phyloP scores from a whole-genome alignment of 306 rosid species.

The Boehmeria nivea region DNA sequence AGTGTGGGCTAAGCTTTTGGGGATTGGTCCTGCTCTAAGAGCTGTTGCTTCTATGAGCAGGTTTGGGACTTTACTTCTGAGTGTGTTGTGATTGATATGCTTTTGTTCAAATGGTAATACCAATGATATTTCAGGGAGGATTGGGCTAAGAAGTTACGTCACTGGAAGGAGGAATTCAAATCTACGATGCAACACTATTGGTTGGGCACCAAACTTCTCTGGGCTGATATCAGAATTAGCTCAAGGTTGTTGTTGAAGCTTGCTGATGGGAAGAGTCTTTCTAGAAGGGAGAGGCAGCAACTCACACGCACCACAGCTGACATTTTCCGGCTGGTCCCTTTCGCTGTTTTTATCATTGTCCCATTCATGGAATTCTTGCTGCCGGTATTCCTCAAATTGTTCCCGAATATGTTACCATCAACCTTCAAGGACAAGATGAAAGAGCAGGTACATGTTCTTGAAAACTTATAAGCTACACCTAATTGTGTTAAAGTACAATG shows the following conservation, averaged over 20 bases:
- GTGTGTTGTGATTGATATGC: neutral
- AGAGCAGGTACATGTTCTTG: conserved; percentile 57
- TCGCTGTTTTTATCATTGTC: conserved; percentile 79
- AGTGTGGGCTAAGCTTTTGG: conserved; percentile 54
- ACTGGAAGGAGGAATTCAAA: conserved; percentile 70
- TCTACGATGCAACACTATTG: conserved; percentile 85
- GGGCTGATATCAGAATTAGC: conserved; percentile 82
- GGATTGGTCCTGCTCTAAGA: conserved; percentile 79
- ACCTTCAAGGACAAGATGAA: conserved; percentile 95
- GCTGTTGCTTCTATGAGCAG: conserved; percentile 89
- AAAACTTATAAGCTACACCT: neutral
- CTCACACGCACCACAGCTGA: conserved; percentile 91
- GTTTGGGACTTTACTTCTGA: conserved; percentile 29
- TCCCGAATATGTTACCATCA: conserved; percentile 97
- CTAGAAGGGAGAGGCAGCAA: conserved; percentile 91
- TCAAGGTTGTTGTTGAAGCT: conserved; percentile 83
- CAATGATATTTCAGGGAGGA: conserved; percentile 56
- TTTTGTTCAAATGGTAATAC: neutral
- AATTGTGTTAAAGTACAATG: no score
- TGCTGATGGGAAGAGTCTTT: conserved; percentile 90
- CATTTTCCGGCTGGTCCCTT: conserved; percentile 86
- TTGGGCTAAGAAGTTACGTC: conserved; percentile 79
- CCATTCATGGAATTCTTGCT: conserved; percentile 93
- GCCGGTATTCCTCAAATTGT: conserved; percentile 82
- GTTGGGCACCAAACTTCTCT: conserved; percentile 83